Base-by-base conservation (phyloP, 441 rosid genomes). In the Adansonia madagascariensis region DNA sequence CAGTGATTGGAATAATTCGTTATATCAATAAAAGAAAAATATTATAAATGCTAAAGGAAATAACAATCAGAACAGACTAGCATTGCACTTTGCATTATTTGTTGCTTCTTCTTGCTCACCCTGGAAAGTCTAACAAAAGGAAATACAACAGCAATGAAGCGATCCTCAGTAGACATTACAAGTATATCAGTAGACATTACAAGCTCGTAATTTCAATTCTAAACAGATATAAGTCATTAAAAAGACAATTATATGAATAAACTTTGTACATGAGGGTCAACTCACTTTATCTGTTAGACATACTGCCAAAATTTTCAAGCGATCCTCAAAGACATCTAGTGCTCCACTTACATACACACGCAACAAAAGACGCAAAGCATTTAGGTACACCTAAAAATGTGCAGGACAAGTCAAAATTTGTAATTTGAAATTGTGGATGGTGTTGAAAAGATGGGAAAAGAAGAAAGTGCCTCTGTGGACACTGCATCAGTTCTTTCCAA, bases 31-130 rank as follows among this genome's bases (percentile, higher is more conserved):
- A 69, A 69, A 64, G 69, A 41, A 24, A 7, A 27, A 4, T 12
- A 18, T 17, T 46, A 70, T 47, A 78, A 73, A 52, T 11, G 64
- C 35, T 4, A 74, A 44, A 81, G 39, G 50, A 80, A 68, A 79
- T 35, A 67, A 55, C 11, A 59, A 72, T 12, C 5, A 59, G 71
- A 72, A 85, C 89, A 83, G 75, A 93, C 94, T 94, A 76, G 82
- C 66, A 93, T 61, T 82, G 86, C 97, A 77, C 70, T 81, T 82
- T 84, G 93, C 95, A 93, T 88, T 79, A 79, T n/a, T 71, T 84
- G 82, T 78, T 90, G 97, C 88, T 90, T 93, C 89, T 93, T 93
- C 88, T 85, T 82, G 81, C 72, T 87, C 96, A 89, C 89, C 82
- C 50, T 84, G 1, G 85, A 84, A 71, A 88, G 70, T 76, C 92